Base-by-base conservation (phyloP, 345 rosid species). In the Abelmoschus esculentus region DNA sequence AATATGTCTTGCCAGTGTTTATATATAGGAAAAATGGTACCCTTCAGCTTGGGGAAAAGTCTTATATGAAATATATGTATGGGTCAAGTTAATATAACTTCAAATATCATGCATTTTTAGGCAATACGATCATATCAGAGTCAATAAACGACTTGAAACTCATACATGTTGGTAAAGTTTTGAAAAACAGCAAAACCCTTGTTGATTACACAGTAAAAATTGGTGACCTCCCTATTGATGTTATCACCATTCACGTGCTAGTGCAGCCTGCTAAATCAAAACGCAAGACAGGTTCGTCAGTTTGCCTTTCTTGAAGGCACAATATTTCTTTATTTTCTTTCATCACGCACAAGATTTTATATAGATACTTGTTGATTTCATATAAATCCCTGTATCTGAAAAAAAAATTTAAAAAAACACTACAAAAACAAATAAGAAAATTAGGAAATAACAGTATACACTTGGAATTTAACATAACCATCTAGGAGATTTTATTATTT, bases 111-210 rank as follows among this genome's bases (percentile, higher is more conserved):
- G 17, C 52, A 13, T 72, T 58, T 67, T 55, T 82, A 81, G 84
- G 29, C 19, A 78, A 73, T 67, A 73, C 78, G 49, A 55, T 73
- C 31, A 28, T 28, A 15, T 80, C 82, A 66, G 78, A 81, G 67
- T 78, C 80, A 32, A 47, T 73, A 58, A 75, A 71, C 50, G 80
- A 81, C 57, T 36, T 81, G 72, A 81, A 81, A 71, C 74, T 81
- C 19, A 81, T 81, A 76, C 78, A 78, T 59, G 84, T 80, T 65
- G 82, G 84, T 58, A 78, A 78, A 74, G 47, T 81, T 64, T 72
- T 81, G 78, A 80, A 76, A 74, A 81, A 78, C 71, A 66, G 61
- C 74, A 73, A 71, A 75, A 78, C 82, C 4, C 78, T 81, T 22
- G 80, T 79, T 32, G 80, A 79, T 72, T 76, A 73, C 67, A 79